Conservation (phyloP, 2,329 filamentous ascomycete genomes). For the Talaromyces sp. region DNA sequence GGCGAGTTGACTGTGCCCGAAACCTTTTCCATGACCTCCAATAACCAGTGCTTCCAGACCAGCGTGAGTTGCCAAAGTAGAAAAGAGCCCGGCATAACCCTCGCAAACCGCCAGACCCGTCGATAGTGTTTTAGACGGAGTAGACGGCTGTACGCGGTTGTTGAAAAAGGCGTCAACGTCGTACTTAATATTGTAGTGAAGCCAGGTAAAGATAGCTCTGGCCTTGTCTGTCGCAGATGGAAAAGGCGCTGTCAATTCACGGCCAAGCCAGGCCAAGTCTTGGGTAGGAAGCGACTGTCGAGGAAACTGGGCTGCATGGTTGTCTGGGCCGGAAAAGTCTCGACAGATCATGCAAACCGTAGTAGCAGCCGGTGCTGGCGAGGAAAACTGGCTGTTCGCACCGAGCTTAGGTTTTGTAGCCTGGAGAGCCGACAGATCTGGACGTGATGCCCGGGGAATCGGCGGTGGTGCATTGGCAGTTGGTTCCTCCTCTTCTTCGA, state of each 20-base stretch:
- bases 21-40: constrained; percentile 80
- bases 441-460: constrained; percentile 50
- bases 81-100: constrained; percentile 81
- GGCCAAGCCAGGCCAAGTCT: constrained; percentile 68
- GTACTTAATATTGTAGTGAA: constrained; percentile 88
- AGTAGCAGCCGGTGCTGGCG: constrained; percentile 13
- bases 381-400: constrained; percentile 14
- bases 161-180: constrained; percentile 75
- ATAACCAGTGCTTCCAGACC: constrained; percentile 75
- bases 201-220: constrained; percentile 87
- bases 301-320: constrained; percentile 72
- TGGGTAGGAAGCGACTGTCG: constrained; percentile 64
- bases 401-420: constrained; percentile 45
- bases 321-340: constrained; percentile 79
- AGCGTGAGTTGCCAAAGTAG: constrained; percentile 69
- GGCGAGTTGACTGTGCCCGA: constrained; percentile 59
- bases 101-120: constrained; percentile 82
- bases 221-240: constrained; percentile 83
- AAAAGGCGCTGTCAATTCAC: constrained; percentile 73
- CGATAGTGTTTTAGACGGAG: constrained; percentile 67
- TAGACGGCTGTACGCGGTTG: constrained; percentile 60
- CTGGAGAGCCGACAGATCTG: constrained; percentile 54
- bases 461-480: constrained; percentile 38
- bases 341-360: constrained; percentile 70
- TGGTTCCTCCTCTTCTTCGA: constrained; percentile 17